These are phyloP conservation scores for Apophysomyces ossiformis DNA, from an alignment of 371 early-diverging fungal species.

Conservation along the genomic window DNA sequence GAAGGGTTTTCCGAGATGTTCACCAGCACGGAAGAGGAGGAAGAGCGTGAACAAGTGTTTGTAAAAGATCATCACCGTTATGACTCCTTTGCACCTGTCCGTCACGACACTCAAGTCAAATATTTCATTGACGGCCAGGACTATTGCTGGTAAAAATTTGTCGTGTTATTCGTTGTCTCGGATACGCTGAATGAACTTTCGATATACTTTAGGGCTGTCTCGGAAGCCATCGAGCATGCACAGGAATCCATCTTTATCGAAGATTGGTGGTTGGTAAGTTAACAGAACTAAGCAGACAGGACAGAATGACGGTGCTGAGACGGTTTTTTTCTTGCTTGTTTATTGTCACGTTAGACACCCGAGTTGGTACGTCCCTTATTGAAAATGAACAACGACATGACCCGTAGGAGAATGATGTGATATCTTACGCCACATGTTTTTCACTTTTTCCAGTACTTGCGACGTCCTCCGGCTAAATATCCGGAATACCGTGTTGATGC, in stretches of 20 bases:
- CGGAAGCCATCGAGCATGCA: constrained; percentile 80
- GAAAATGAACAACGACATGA: no score
- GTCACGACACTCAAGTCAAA: constrained; percentile 67
- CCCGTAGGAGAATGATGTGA: no score
- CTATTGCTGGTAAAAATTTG: constrained; percentile 66
- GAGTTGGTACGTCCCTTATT: constrained; percentile 41
- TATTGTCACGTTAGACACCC: constrained; percentile 35
- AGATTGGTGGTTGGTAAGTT: constrained; percentile 91
- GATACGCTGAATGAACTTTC: no score
- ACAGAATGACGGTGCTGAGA: no score
- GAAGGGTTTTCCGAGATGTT: constrained; percentile 36
- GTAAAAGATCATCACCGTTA: constrained; percentile 64
- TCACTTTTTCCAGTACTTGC: constrained; percentile 61
- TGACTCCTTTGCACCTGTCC: constrained; percentile 83
- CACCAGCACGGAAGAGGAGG: constrained; percentile 29
- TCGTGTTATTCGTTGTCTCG: background rate
- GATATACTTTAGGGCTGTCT: constrained; percentile 55
- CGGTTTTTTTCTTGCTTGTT: no score
- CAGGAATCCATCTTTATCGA: constrained; percentile 80
- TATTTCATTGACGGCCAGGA: constrained; percentile 86
- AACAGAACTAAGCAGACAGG: background rate
- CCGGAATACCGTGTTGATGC: constrained; percentile 84
- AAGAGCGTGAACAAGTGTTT: constrained; percentile 35
- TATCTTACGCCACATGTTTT: no score
- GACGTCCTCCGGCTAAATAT: constrained; percentile 76